Percentiles rank a stretch among this genome's conserved stretches.
phyloP scores from a whole-genome alignment of 2,329 filamentous ascomycete genomes.

The Dothideomycetes sp. region DNA sequence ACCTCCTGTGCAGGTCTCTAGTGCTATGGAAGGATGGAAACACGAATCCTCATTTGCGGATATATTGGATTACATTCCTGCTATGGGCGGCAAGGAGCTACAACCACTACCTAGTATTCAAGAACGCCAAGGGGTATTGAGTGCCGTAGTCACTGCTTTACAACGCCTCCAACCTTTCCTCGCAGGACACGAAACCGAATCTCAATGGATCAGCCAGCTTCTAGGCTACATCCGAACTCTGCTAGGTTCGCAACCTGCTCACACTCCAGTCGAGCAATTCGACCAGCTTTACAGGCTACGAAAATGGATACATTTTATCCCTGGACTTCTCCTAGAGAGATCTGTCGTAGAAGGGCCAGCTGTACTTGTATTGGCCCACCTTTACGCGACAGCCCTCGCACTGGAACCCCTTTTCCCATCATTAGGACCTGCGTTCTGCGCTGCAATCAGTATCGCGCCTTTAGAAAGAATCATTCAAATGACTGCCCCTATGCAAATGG shows the following conservation, averaged over 20 bases:
- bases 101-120: slow-evolving; percentile 4
- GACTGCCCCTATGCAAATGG: slow-evolving; percentile 49
- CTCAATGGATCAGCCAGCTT: slow-evolving; percentile 38
- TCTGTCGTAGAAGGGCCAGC: slow-evolving; percentile 66
- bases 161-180: slow-evolving; percentile 34
- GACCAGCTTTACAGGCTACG: slow-evolving; percentile 78
- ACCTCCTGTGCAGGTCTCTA: slow-evolving; percentile 53
- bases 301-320: slow-evolving; percentile 94
- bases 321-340: slow-evolving; percentile 69
- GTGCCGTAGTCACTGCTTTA: slow-evolving; percentile 29
- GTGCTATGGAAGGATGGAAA: slow-evolving; percentile 85
- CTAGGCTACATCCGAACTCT: slow-evolving; percentile 36
- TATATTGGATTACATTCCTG: slow-evolving; percentile 45
- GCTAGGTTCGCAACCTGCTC: slow-evolving; percentile 27
- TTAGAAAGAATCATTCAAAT: slow-evolving; percentile 78
- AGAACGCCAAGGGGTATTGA: slow-evolving; percentile 18
- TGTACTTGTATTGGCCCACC: slow-evolving; percentile 75
- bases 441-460: slow-evolving; percentile 58
- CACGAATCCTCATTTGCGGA: slow-evolving; percentile 78
- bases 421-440: slow-evolving; percentile 73
- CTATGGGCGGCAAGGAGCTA: slow-evolving; percentile 1
- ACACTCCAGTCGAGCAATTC: slow-evolving; percentile 68
- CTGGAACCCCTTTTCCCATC: slow-evolving; percentile 88
- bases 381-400: slow-evolving; percentile 78
- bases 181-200: slow-evolving; percentile 32